These are phyloP conservation scores for Poa pratensis DNA, from an alignment of 176 grass and related monocot species.

Conservation along the genomic window DNA sequence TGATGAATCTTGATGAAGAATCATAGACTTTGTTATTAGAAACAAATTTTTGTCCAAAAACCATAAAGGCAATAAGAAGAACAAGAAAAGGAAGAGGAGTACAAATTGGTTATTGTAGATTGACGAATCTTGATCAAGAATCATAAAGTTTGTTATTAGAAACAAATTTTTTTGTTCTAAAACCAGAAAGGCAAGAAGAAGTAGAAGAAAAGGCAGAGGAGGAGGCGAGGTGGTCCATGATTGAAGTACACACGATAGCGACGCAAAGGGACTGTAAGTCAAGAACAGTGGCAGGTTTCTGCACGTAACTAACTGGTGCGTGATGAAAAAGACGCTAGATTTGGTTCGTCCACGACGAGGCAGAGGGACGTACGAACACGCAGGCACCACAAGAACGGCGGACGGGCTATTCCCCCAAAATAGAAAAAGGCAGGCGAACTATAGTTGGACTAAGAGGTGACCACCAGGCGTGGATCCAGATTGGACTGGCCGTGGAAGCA, in stretches of 20 bases:
- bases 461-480: too few species aligned
- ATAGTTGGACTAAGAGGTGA: too few species aligned
- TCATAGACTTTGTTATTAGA: neutral
- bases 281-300: neutral
- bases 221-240: too few species aligned
- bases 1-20: neutral
- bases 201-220: neutral
- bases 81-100: neutral
- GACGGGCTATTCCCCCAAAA: neutral
- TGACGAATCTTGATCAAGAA: neutral
- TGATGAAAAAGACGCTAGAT: constrained; percentile 16
- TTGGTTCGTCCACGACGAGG: neutral
- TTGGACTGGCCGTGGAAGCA: too few species aligned
- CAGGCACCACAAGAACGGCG: neutral
- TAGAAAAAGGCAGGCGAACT: neutral
- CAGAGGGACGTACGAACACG: neutral
- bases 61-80: neutral
- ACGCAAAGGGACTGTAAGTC: neutral
- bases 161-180: too few species aligned
- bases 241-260: too few species aligned
- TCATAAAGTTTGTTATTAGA: neutral
- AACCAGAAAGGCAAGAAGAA: neutral
- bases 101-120: too few species aligned
- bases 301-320: neutral
- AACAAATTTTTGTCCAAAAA: too few species aligned